Base-by-base conservation (phyloP, 1,139 yeast species). In the Lodderomyces elongisporus region DNA sequence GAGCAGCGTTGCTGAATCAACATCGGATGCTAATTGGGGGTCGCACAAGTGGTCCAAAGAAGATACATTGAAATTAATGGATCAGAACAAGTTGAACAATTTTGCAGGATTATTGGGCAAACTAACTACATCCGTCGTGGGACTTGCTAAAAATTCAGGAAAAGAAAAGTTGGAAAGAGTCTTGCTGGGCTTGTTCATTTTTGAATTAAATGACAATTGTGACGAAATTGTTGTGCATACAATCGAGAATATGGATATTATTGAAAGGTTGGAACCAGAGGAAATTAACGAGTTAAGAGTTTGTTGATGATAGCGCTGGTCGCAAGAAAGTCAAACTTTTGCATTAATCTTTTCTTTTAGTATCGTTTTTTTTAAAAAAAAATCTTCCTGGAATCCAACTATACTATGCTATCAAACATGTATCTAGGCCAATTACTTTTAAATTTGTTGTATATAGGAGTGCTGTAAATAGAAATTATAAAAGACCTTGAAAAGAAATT, bases 181-280 rank as follows among this genome's bases (percentile, higher is more conserved):
- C 3, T 52, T 80, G 10, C 69, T 74, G 33, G 96, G 96, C 1
- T 60, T 82, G 6, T 85, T 87, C 52, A 74, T 85, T 22, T 85
- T 85, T 52, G 94, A 84, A 47, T 66, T 87, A 40, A 76, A 71
- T 49, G 64, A 65, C 10, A 64, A 66, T 21, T 80, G 84, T 54
- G 70, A 74, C 34, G 52, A 65, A 40, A 74, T 87, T 16, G 37
- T 67, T 20, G 85, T 79, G n/a, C 91, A 85, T 51, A 80, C 88
- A 1, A 70, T 87, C 29, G 94, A 85, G 44, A 77, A 84, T 48
- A 71, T 87, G 38, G 85, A 84, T 48, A 70, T 84, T 40, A 59
- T 79, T 32, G 83, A 79, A 41, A 52, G 56, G 33, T 51, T 54
- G 3, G 66, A 62, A 31, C 46, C 60, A 16, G 58, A 60, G 36